Evolutionary conservation across 805 yeast genomes (phyloP), one percentile per base, ranked within the genome.

Genomic region (Metschnikowia aberdeeniae): DNA sequence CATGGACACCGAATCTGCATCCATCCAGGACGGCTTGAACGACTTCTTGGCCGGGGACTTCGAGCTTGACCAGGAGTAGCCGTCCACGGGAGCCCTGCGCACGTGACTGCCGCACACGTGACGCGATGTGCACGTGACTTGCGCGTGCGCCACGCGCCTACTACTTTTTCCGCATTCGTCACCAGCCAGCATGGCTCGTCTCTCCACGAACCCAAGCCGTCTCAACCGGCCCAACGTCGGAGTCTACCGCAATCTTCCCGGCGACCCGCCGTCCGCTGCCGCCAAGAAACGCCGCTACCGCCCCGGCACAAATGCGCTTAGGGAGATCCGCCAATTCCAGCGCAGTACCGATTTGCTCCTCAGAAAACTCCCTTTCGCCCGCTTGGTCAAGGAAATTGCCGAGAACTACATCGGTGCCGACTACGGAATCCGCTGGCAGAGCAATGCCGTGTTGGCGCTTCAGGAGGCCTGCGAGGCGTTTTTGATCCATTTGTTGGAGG

Each of bases 391-490:
- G 49, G 93, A 86, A 54, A 82, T 86, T 3, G 84, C 89, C 0
- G 81, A 81, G 42, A 77, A 75, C 47, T 79, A 72, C 49, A 68
- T 75, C 30, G 82, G 83, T 0, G 53, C 59, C 19, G 78, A 77
- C 38, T 76, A 78, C 42, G 81, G 80, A 2, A 70, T 82, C 39
- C 75, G 86, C 57, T 86, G 95, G 95, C 92, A 86, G 55, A 77
- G 85, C 20, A 78, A 83, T 59, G 93, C 92, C 1, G 73, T 86
- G 11, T 57, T 85, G 61, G 92, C 92, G 4, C 65, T 86, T 29
- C 95, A 86, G 58, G 95, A 86, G 58, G 92, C 92, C 1, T 75
- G 86, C 40, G 95, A 86, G 59, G 90, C 92, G 1, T 86, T 80
- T 50, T 61, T 86, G 49, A 82, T 85, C 10, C 85, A 85, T 43